A percentile compares a stretch with the other conserved stretches of the same genome.
Conservation (phyloP, 2,329 filamentous ascomycete genomes). For the Cordyceps fumosorosea region DNA sequence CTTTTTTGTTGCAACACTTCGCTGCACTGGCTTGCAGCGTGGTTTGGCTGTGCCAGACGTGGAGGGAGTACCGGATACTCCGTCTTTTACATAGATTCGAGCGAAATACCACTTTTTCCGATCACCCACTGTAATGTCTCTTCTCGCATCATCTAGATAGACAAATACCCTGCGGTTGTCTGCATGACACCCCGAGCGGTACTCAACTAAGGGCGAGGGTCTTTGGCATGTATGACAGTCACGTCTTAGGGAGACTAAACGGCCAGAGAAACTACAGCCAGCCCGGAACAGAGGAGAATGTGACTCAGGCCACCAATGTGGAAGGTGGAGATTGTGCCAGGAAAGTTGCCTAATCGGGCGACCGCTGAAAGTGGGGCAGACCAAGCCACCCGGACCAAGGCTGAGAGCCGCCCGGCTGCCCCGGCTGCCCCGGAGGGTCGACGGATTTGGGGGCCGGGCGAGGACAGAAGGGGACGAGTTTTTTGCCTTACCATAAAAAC, state of each 20-base stretch:
- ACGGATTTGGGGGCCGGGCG: background rate
- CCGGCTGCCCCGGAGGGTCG: background rate
- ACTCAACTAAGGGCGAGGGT: background rate
- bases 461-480: background rate
- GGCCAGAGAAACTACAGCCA: background rate
- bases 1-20: background rate
- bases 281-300: background rate
- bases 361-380: background rate
- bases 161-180: no score
- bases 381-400: background rate
- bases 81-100: background rate
- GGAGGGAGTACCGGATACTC: background rate
- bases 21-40: background rate
- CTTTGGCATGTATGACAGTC: no score
- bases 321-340: no score
- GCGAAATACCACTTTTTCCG: background rate
- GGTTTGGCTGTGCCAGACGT: background rate
- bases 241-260: background rate
- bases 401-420: background rate
- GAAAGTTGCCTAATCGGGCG: constrained; percentile 4
- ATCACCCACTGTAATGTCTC: background rate
- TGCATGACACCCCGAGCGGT: no score
- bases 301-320: background rate
- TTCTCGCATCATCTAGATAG: background rate
- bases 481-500: background rate